Evolutionary conservation across 345 rosid species (phyloP), one percentile per base, ranked within the genome.

Genomic region (Aquilaria yunnanensis): DNA sequence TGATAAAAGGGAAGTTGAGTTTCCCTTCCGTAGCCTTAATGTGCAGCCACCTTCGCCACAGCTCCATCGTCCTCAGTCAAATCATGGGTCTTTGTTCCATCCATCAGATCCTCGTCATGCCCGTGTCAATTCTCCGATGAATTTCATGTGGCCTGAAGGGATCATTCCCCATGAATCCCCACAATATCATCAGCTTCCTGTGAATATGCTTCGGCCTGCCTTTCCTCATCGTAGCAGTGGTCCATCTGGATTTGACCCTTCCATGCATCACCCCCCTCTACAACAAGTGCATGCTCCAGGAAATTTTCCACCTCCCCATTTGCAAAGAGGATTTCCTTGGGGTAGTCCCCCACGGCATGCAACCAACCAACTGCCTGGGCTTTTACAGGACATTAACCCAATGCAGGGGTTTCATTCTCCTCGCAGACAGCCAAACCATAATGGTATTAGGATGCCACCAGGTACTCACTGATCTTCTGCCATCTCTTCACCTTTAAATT

Each of bases 261-360:
- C 83, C 32, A 56, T 79, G 14, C 85, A 68, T 37, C 88, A 82
- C 66, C 87, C 83, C 54, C 56, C 83, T 65, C 41, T 82, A 59
- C 90, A 82, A 63, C 92, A 86, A 78, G 77, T 93, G 89, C 94
- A 77, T 8, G 64, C 81, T 70, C 78, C 68, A 43, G 87, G 84
- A 56, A 78, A 74, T 74, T 73, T 85, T 61, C 86, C 88, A 62
- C 84, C 80, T 6, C 70, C 83, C 8, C 92, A 81, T 69, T 72
- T 75, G 47, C 63, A 72, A 57, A 89, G 69, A 50, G 93, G 89
- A 66, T 80, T 82, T 69, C 74, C 86, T 5, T 70, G 88, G 33
- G 84, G 77, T 62, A 72, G 72, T 63, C 74, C 70, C 9, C 68
- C 72, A 33, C 82, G 80, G 57, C 88, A 74, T 77, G 77, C 77